Evolutionary conservation across 2,329 filamentous ascomycete species (phyloP).

Genomic region (Hypoxylon sp.): DNA sequence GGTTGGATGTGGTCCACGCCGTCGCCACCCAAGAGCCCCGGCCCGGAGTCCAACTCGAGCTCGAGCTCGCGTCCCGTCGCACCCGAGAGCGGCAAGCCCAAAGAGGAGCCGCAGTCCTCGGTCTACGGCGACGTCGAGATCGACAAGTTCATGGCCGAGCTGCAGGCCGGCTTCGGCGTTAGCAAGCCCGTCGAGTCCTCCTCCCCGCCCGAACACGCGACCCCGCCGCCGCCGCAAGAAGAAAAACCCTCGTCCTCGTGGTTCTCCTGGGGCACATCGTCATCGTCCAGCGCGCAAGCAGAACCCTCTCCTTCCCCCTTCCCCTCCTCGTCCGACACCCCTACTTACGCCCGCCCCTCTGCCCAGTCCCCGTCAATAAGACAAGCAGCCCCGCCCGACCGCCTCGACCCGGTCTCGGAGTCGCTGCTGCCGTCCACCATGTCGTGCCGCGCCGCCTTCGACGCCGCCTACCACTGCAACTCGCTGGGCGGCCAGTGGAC

Average conservation of each 20-base stretch:
- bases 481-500: constrained; percentile 91
- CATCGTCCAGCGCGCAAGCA: constrained; percentile 26
- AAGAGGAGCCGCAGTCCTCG: constrained; percentile 30
- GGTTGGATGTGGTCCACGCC: constrained; percentile 67
- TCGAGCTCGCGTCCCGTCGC: constrained; percentile 38
- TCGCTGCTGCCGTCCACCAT: constrained; percentile 80
- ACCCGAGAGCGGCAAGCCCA: constrained; percentile 29
- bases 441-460: constrained; percentile 90
- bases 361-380: constrained; percentile 28
- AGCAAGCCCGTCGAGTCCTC: constrained; percentile 21
- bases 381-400: constrained; percentile 8
- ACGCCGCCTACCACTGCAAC: constrained; percentile 93
- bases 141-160: constrained; percentile 59
- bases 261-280: constrained; percentile 45
- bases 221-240: no score
- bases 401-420: constrained; percentile 63
- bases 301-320: constrained; percentile 39
- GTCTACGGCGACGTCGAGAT: constrained; percentile 58
- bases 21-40: constrained; percentile 42
- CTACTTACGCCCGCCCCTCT: constrained; percentile 16
- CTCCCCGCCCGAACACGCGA: constrained; percentile 1
- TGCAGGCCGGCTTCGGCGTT: constrained; percentile 40
- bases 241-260: constrained; percentile 34
- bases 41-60: constrained; percentile 33
- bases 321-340: constrained; percentile 46